These are phyloP conservation scores for Cryptococcus sp. DNA, from an alignment of 1,284 basidiomycete genomes.

Conservation along the genomic window DNA sequence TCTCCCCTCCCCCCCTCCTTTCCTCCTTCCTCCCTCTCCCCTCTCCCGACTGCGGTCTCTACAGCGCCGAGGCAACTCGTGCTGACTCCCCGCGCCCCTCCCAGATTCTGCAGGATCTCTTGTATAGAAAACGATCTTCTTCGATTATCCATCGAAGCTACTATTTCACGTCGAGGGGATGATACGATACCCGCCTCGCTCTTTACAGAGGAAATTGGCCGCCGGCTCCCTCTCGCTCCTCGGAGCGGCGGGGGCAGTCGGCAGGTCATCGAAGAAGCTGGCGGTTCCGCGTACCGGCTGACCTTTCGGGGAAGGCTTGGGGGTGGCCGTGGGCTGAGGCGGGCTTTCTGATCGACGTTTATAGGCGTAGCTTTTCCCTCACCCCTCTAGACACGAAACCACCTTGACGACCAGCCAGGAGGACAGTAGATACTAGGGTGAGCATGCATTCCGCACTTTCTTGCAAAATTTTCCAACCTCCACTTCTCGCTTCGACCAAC, in stretches of 20 bases:
- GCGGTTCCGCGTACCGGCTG: slow-evolving; percentile 28
- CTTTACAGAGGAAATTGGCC: slow-evolving; percentile 47
- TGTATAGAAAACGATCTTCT: slow-evolving; percentile 47
- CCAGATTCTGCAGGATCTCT: slow-evolving; percentile 42
- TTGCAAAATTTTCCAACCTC: slow-evolving; percentile 11
- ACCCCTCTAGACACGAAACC: not conserved
- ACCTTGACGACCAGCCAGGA: not conserved
- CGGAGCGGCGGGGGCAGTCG: not conserved
- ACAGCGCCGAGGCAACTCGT: slow-evolving; percentile 6
- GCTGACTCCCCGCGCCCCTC: not conserved
- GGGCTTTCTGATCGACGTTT: slow-evolving; percentile 50
- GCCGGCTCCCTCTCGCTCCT: not conserved
- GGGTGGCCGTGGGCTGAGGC: slow-evolving; percentile 37
- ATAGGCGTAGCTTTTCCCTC: slow-evolving; percentile 6
- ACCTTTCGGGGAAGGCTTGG: slow-evolving; percentile 26
- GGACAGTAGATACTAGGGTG: slow-evolving; percentile 24
- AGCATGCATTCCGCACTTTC: slow-evolving; percentile 31
- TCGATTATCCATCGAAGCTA: slow-evolving; percentile 51
- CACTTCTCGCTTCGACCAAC: not conserved
- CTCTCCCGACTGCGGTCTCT: not conserved
- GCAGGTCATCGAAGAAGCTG: slow-evolving; percentile 47
- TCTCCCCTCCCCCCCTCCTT: slow-evolving; percentile 1
- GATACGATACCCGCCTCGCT: slow-evolving; percentile 47
- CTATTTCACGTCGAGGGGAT: slow-evolving; percentile 51
- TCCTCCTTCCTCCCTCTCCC: slow-evolving; percentile 1